Base-by-base conservation (phyloP, 2,329 filamentous ascomycete species). In the Diplodia seriata region DNA sequence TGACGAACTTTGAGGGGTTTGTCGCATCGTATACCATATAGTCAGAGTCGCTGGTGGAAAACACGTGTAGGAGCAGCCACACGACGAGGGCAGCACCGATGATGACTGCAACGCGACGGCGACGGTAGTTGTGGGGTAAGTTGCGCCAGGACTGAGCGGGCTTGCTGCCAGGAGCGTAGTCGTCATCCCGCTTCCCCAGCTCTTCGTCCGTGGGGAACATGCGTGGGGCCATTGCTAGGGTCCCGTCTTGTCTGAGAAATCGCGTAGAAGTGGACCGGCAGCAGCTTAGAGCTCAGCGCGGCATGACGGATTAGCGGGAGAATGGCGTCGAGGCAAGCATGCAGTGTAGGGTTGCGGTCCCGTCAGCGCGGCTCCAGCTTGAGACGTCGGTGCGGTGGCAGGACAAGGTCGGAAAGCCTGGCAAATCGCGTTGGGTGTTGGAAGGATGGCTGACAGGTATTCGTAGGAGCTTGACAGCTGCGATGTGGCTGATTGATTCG, bases 161-260 rank as follows among this genome's bases (percentile, higher is more conserved):
- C 62, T 74, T 70, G 62, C 72, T 71, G 18, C 74, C 74, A 7
- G 80, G 81, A 69, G 78, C 82, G 76, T 86, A 85, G 76, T 89
- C 86, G 76, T 90, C 88, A 76, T 90, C 85, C 74, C 86, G 87
- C 78, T 89, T 90, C 68, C 86, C 87, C 69, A 88, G 81, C 81
- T 89, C 87, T 78, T 88, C 86, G 74, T 90, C 87, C 68, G 80
- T 82, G 29, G 81, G 76, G 70, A 85, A 81, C 23, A 82, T 75
- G 38, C 29, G 66, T 72, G 66, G 49, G 20, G 66, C 36, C 66
- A 67, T 67, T 43, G 20, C 29, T 23, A 26, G 57, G 11, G 23
- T 33, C 29, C 18, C 14, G 18, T 2, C n/a, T 18, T 50, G 11
- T 12, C 4, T 7, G 43, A 23, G 33, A 18, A 18, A 26, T 31